Base-by-base conservation (phyloP, 768 basidiomycete species). In the Cystobasidiopsis lactophilus region DNA sequence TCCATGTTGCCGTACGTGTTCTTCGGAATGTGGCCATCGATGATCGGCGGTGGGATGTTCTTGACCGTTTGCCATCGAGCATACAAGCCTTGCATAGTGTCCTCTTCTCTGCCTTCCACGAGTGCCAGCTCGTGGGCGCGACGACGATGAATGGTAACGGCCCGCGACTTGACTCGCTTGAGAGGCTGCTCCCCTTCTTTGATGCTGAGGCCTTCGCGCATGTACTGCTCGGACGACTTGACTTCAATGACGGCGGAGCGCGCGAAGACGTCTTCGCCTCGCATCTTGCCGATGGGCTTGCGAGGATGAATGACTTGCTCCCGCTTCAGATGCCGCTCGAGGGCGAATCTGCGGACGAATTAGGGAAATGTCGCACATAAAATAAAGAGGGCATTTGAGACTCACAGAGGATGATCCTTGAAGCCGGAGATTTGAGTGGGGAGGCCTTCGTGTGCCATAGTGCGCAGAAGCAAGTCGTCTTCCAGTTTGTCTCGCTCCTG, bases 1-100 rank as follows among this genome's bases (percentile, higher is more conserved):
- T 98, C 91, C 58, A 98, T 82, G 65, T 95, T 98, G 18, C 91
- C 91, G 65, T 91, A 98, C 58, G 79, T 77, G 62, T 98, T 98
- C 69, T 84, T 89, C 5, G 88, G 88, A 29, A 98, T 75, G 64
- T 76, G 77, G 30, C 91, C 91, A 67, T 96, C 75, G 54, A 79
- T 67, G 39, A 98, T 75, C 7, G 91, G 85, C 31, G 75, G 74
- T 16, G 93, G 82, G 18, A 70, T 65, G 62, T 82, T 91, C 1
- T 74, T 58, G 63, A 85, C 80, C 29, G 91, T 96, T 71, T 98
- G 93, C 43, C 70, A 73, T 58, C 76, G 69, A 0, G 81, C 76
- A 65, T 89, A 98, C 63, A 98, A 58, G 1, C 85, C 86, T 66
- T 95, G 91, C 75, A 81, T 78, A 18, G 76, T 68, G 27, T 78